Evolutionary conservation across 148 eudicot genomes (phyloP).

Genomic region (Polygonum maritimum): DNA sequence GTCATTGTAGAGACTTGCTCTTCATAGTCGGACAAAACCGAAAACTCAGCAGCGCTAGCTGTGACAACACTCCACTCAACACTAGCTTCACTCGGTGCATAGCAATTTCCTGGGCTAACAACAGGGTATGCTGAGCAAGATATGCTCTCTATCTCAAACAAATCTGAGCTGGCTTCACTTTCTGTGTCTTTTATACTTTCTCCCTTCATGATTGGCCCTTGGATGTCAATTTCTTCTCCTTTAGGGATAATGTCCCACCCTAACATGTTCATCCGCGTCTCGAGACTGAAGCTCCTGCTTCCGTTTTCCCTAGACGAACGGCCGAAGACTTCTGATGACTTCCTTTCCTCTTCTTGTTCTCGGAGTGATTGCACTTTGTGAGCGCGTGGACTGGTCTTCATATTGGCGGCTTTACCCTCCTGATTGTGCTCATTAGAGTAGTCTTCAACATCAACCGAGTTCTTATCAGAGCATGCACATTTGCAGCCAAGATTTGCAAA

Average conservation of each 20-base stretch:
- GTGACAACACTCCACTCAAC: conserved; percentile 82
- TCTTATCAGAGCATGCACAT: conserved; percentile 44
- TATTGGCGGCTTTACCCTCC: not conserved
- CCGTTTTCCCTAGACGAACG: conserved; percentile 12
- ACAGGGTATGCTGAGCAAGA: conserved; percentile 29
- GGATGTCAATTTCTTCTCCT: conserved; percentile 14
- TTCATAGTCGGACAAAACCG: conserved; percentile 38
- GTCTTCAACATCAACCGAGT: conserved; percentile 34
- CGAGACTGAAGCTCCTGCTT: conserved; percentile 18
- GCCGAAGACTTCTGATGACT: conserved; percentile 43
- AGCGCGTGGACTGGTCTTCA: conserved; percentile 15
- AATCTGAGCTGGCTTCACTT: conserved; percentile 62
- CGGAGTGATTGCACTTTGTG: conserved; percentile 5
- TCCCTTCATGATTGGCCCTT: conserved; percentile 5
- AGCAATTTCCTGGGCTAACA: conserved; percentile 28
- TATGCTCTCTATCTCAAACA: conserved; percentile 59
- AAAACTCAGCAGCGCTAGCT: conserved; percentile 65
- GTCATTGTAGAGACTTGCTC: conserved; percentile 19
- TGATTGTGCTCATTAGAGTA: not conserved
- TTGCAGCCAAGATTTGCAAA: conserved; percentile 33
- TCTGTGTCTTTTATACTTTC: conserved; percentile 25
- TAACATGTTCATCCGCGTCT: conserved; percentile 27
- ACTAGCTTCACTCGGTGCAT: conserved; percentile 85
- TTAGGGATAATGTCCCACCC: conserved; percentile 36
- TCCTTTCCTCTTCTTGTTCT: conserved; percentile 16